Percentiles rank a stretch among this genome's conserved stretches.
These are phyloP conservation scores for Dictyostelium capitatum DNA, from an alignment of 78 protist species.

Conservation along the genomic window DNA sequence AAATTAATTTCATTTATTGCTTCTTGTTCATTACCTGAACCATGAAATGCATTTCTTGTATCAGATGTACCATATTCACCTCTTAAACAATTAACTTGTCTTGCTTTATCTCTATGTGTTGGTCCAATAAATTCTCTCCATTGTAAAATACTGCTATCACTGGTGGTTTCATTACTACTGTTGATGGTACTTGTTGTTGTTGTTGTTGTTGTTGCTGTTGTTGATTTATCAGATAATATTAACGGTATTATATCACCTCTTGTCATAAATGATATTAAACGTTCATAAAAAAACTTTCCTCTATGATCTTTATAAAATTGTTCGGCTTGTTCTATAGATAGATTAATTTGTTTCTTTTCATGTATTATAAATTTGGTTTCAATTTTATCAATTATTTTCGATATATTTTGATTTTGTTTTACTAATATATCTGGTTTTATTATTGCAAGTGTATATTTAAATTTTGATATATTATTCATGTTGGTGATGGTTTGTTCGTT, in stretches of 20 bases:
- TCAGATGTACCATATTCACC: conserved; percentile 73
- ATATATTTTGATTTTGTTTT: conserved; percentile 24
- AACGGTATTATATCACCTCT: conserved; percentile 72
- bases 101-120: conserved; percentile 76
- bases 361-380: conserved; percentile 35
- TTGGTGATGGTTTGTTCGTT: not conserved
- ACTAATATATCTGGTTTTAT: conserved; percentile 64
- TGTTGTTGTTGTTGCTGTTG: not conserved
- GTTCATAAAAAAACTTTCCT: conserved; percentile 78
- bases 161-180: not conserved
- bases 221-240: conserved; percentile 28
- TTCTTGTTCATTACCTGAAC: conserved; percentile 58
- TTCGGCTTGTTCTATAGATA: conserved; percentile 50
- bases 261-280: conserved; percentile 70
- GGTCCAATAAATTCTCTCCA: conserved; percentile 83
- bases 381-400: conserved; percentile 5
- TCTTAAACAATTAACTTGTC: conserved; percentile 50
- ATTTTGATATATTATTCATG: too few species aligned
- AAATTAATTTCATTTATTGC: conserved; percentile 52
- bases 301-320: conserved; percentile 73
- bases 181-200: not conserved
- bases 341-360: conserved; percentile 6
- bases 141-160: conserved; percentile 8
- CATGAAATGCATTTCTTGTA: conserved; percentile 76
- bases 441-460: conserved; percentile 61